A percentile compares a stretch with the other conserved stretches of the same genome.
Evolutionary conservation across 306 rosid species (phyloP).

Genomic region (Cotoneaster glaucophyllus): DNA sequence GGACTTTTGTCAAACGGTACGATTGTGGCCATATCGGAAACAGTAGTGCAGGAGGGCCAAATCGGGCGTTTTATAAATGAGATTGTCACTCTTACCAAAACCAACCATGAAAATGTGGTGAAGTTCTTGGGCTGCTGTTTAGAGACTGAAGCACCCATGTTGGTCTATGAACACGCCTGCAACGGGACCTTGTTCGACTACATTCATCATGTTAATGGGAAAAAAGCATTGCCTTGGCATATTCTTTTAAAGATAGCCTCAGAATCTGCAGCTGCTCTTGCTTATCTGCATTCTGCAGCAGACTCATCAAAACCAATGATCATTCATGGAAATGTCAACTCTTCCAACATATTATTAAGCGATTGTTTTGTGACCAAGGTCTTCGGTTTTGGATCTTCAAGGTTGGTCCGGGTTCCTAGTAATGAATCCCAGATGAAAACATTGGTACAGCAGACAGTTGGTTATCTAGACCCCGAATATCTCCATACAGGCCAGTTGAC

Average conservation of each 20-base stretch:
- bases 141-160: not conserved
- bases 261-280: not conserved
- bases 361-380: not conserved
- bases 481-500: not conserved
- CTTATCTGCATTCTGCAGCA: not conserved
- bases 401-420: not conserved
- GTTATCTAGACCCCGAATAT: conserved; percentile 5
- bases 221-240: not conserved
- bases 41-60: not conserved
- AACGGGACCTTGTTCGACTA: not conserved
- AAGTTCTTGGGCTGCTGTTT: conserved; percentile 6
- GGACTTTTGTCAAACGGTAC: not conserved
- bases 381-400: not conserved
- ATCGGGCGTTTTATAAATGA: not conserved
- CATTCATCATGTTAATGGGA: not conserved
- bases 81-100: not conserved
- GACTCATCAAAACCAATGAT: not conserved
- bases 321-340: conserved; percentile 5
- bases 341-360: not conserved
- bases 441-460: not conserved
- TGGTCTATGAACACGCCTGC: not conserved
- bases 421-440: not conserved
- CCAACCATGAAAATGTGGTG: not conserved
- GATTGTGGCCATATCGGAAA: not conserved
- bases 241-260: not conserved